Evolutionary conservation across 2,329 filamentous ascomycete genomes (phyloP), one percentile per base, ranked within the genome.

Genomic region (Hawksworthiomyces lignivorus): DNA sequence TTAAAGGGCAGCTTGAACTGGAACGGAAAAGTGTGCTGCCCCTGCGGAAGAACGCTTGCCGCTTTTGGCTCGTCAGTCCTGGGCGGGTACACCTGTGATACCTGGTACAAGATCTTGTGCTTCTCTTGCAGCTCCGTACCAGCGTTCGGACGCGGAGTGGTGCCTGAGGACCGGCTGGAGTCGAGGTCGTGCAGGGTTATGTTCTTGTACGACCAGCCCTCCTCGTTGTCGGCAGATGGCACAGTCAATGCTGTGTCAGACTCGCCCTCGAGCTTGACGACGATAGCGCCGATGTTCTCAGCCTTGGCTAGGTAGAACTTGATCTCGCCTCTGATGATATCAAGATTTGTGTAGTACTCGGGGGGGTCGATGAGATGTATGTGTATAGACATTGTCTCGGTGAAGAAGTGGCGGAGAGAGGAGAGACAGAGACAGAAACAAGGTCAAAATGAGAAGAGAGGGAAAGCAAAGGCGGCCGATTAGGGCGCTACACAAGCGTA

Each of bases 201-300:
- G 11, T 41, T 15, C n/a, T 39, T 37, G 36, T 39, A 49, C 6
- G 37, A 29, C 47, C 47, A 49, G 39, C 41, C 45, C 8, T 34
- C 41, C 10, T 34, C 37, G 56, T 67, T 59, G 59, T 65, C 48
- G 55, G 53, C 49, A 52, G 56, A 52, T 52, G 75, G 63, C 48
- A 75, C 58, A 62, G 67, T 59, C 14, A 87, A 63, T 32, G 82
- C 72, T 5, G 84, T 89, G 48, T 73, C 73, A 36, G 80, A 80
- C 63, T 92, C 84, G 51, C 86, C 86, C 57, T 92, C 86, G 24
- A 92, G 75, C 67, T 92, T 92, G 55, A 90, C 84, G 28, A 87
- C 70, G 48, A 92, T 80, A 39, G 79, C 83, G 36, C 77, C 77
- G 37, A 90, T 72, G 43, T 75, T 70, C 59, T 90, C 85, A 41